phyloP scores from a whole-genome alignment of 208 protist species.

The Crithidia bombi region DNA sequence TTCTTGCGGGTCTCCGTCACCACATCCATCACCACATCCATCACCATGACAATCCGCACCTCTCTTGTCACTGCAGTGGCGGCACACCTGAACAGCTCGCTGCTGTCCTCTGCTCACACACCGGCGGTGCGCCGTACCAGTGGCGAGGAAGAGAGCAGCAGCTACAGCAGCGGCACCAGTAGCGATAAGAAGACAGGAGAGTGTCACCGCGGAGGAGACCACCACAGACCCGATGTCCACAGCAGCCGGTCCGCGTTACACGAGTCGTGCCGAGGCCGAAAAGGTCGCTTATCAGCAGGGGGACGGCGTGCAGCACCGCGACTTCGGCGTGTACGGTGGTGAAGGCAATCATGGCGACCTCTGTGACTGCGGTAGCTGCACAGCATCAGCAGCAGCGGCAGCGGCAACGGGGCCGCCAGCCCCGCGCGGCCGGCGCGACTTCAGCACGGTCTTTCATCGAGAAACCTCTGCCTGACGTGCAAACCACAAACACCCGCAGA shows the following conservation, averaged over 20 bases:
- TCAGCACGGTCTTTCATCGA: constrained; percentile 11
- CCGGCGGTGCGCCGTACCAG: background rate
- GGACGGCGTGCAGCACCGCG: constrained; percentile 9
- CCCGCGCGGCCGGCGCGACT: background rate
- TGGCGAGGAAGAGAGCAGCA: background rate
- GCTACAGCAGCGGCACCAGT: background rate
- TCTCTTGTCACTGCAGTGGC: background rate
- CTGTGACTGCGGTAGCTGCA: background rate
- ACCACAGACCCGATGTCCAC: constrained; percentile 1
- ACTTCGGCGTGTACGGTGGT: background rate
- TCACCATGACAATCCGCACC: background rate
- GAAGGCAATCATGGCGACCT: background rate
- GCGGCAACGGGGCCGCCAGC: background rate
- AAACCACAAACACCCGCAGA: background rate
- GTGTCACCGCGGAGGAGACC: background rate
- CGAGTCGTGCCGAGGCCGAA: constrained; percentile 4
- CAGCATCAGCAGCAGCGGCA: too few relatives aligned
- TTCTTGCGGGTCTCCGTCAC: too few relatives aligned
- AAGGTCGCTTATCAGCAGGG: constrained; percentile 9
- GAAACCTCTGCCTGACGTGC: constrained; percentile 10
- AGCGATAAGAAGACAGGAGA: background rate
- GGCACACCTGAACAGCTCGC: background rate
- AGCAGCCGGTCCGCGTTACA: constrained; percentile 6
- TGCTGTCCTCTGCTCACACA: background rate
- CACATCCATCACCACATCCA: background rate